Base-by-base conservation (phyloP, 129 eudicot genomes). In the Flaveria trinervia region DNA sequence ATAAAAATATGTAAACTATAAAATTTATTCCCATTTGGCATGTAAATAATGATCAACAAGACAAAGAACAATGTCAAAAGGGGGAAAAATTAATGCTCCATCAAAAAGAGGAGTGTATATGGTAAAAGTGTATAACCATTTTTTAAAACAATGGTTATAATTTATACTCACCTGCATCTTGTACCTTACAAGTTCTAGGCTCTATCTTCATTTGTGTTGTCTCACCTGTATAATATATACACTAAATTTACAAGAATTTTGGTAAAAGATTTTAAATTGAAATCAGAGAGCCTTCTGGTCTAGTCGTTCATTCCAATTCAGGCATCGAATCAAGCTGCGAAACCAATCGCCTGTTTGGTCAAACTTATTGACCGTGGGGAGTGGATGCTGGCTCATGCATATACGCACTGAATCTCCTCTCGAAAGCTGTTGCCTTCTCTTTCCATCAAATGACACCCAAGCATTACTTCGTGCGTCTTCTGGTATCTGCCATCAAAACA, bases 341-440 rank as follows among this genome's bases (percentile, higher is more conserved):
- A 95, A 95, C 99, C 99, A 95, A 68, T 95, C 99, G 17, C 97
- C 97, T 3, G 99, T 95, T 80, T 95, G 99, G 75, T 95, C 99
- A 36, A 81, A 86, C 86, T 95, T 95, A 83, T 95, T 95, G 74
- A 95, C 96, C 0, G 97, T 95, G 44, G 99, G 99, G 79, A 95
- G 96, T 9, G 99, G 99, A 86, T 95, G 97, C 84, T 89, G 87
- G 72, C 99, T 95, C 99, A 95, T 95, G 33, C 70, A 76, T 85
- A 95, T 92, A 45, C 97, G 83, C 33, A 95, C 86, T 17, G 99
- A 95, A 75, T 95, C 96, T 74, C 99, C 99, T 80, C 99, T 88
- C 0, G 99, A 95, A 44, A 95, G 97, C 76, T 95, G 99, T 74
- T 95, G 99, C 84, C 99, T 92, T 85, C 99, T 91, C 91, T 95